phyloP scores from a whole-genome alignment of 768 basidiomycete species.

The Coprinopsis cinerea region DNA sequence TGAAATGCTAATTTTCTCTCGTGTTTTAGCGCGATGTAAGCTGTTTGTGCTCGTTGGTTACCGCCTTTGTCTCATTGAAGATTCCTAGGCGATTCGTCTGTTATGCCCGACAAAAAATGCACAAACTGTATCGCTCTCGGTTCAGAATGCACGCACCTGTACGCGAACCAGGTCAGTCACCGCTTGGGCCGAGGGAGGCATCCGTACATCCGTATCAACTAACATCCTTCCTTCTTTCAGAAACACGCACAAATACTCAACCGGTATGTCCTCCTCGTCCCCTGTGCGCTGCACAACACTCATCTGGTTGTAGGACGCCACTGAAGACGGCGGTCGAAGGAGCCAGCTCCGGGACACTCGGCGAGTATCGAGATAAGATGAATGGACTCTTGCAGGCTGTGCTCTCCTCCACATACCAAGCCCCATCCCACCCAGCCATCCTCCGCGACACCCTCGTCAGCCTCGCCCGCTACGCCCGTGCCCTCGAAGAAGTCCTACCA shows the following conservation, averaged over 20 bases:
- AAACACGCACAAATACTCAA: slow-evolving; percentile 5
- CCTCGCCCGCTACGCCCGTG: slow-evolving; percentile 10
- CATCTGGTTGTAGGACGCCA: background rate
- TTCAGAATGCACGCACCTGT: slow-evolving; percentile 3
- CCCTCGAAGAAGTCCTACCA: slow-evolving; percentile 4
- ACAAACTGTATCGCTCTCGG: background rate
- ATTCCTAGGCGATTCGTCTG: slow-evolving; percentile 1
- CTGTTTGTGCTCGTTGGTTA: background rate
- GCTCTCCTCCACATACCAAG: slow-evolving; percentile 9
- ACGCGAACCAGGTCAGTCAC: slow-evolving; percentile 2
- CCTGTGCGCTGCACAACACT: background rate
- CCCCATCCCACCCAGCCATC: slow-evolving; percentile 9
- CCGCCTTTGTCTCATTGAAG: background rate
- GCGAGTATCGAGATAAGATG: slow-evolving; percentile 8
- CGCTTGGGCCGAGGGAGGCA: background rate
- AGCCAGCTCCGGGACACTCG: slow-evolving; percentile 2
- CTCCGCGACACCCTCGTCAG: slow-evolving; percentile 9
- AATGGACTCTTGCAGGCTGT: slow-evolving; percentile 8
- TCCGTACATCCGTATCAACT: slow-evolving; percentile 1
- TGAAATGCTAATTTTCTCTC: background rate
- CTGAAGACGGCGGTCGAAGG: slow-evolving; percentile 4
- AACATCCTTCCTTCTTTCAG: background rate
- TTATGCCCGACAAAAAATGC: slow-evolving; percentile 4
- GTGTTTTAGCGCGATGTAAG: slow-evolving; percentile 2
- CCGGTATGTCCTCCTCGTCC: no score